phyloP scores from a whole-genome alignment of 768 basidiomycete genomes.

The Kwoniella mangroviensis region DNA sequence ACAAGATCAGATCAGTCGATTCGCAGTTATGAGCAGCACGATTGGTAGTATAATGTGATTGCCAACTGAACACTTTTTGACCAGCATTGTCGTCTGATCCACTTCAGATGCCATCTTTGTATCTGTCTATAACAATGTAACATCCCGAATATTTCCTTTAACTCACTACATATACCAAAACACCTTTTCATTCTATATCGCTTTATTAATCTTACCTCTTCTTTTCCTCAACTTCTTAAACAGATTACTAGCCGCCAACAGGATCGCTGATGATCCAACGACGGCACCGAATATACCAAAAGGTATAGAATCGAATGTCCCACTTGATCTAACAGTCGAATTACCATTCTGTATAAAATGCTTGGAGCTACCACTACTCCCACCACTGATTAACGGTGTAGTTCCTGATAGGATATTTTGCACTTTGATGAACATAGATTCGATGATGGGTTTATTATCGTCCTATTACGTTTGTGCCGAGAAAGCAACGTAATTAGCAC shows the following conservation, averaged over 20 bases:
- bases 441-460: slow-evolving; percentile 27
- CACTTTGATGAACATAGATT: slow-evolving; percentile 19
- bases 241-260: slow-evolving; percentile 10
- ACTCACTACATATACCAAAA: not conserved
- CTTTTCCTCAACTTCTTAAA: slow-evolving; percentile 5
- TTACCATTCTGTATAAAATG: not conserved
- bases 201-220: not conserved
- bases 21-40: not conserved
- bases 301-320: slow-evolving; percentile 5
- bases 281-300: slow-evolving; percentile 18
- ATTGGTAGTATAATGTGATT: not conserved
- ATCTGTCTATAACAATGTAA: no score
- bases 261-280: slow-evolving; percentile 7
- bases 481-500: no score
- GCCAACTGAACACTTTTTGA: no score
- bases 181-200: slow-evolving; percentile 2
- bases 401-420: slow-evolving; percentile 19
- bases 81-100: no score
- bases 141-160: not conserved
- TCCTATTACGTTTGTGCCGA: slow-evolving; percentile 1
- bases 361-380: not conserved
- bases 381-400: not conserved
- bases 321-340: not conserved
- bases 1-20: not conserved
- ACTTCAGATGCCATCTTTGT: no score